Conservation (phyloP, 176 grass and related monocot genomes). For the Hsuehochloa calcarea region DNA sequence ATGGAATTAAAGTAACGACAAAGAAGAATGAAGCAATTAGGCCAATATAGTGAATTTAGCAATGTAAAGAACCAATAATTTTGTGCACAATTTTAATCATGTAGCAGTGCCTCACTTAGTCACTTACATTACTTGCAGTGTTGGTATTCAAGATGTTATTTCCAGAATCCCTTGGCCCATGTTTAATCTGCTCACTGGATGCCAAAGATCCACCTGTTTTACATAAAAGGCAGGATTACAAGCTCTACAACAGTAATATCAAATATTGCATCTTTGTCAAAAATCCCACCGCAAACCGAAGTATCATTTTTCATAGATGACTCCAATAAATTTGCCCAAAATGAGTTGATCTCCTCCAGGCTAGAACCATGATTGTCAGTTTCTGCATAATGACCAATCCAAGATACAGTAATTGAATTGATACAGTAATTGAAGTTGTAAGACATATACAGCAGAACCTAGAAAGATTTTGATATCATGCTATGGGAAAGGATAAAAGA, state of each 20-base stretch:
- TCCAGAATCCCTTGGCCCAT: conserved; percentile 31
- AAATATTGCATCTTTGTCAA: conserved; percentile 6
- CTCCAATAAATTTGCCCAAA: conserved; percentile 82
- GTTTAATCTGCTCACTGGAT: conserved; percentile 33
- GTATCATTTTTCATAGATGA: conserved; percentile 47
- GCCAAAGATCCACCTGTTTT: conserved; percentile 45
- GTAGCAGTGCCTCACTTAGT: conserved; percentile 16
- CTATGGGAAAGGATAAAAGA: conserved; percentile 5
- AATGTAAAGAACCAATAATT: conserved; percentile 10
- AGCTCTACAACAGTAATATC: conserved; percentile 5
- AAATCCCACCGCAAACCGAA: conserved; percentile 28
- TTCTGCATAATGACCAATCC: conserved; percentile 42
- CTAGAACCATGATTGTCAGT: conserved; percentile 56
- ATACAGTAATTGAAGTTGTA: conserved; percentile 20
- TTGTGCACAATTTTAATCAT: background rate
- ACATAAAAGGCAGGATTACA: conserved; percentile 36
- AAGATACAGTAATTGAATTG: conserved; percentile 18
- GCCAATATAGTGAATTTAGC: background rate
- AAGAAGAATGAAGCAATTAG: conserved; percentile 3
- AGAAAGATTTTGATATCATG: background rate
- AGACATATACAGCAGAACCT: background rate
- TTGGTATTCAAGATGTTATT: conserved; percentile 24
- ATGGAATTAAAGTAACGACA: background rate
- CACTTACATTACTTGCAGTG: conserved; percentile 38
- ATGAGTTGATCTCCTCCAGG: conserved; percentile 49